Evolutionary conservation across 1,284 basidiomycete genomes (phyloP), one percentile per base, ranked within the genome.

Genomic region (Heterobasidion irregulare): DNA sequence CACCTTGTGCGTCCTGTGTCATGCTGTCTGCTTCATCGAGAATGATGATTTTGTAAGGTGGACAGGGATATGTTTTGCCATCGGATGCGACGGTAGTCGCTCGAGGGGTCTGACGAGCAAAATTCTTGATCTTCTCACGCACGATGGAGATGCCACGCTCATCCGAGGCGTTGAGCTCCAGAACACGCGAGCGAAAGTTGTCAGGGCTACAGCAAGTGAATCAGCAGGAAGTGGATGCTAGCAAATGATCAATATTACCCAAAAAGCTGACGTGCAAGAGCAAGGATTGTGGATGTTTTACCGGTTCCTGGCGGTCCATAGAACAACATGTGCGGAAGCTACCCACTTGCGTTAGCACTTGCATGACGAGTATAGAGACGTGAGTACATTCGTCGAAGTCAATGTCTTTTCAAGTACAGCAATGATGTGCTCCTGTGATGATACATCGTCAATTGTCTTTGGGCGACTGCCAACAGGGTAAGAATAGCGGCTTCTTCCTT

Each of bases 241-340:
- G 32, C 62, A 8, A 18, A 18, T n/a, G 16, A 16, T 4, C n/a
- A 36, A 36, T 56, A 81, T 58, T 59, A 93, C 92, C 97, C 97
- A 67, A 96, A 99, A 15, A 99, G 80, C 70, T 99, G 94, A 51
- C 95, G 78, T 47, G 97, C 79, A 44, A 99, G 76, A 12, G 97
- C 97, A 13, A 99, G 84, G 63, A 99, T 99, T 0, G 97, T 98
- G 43, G 94, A 97, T 13, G 97, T 99, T 72, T 99, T 99, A 51
- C 97, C 97, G 7, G 97, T 99, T 34, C 97, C 97, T 8, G 97
- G 97, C 16, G 97, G 97, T 0, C 97, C 97, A 64, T 99, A 99
- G 76, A 99, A 99, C 52, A 99, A 78, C 96, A 99, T 99, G 68
- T 99, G 97, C 1, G 97, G 96, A 49, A 99, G 79, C 96, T 99